A percentile compares a stretch with the other conserved stretches of the same genome.
Conservation (phyloP, 2,329 filamentous ascomycete species). For the Scytalidium sp. region DNA sequence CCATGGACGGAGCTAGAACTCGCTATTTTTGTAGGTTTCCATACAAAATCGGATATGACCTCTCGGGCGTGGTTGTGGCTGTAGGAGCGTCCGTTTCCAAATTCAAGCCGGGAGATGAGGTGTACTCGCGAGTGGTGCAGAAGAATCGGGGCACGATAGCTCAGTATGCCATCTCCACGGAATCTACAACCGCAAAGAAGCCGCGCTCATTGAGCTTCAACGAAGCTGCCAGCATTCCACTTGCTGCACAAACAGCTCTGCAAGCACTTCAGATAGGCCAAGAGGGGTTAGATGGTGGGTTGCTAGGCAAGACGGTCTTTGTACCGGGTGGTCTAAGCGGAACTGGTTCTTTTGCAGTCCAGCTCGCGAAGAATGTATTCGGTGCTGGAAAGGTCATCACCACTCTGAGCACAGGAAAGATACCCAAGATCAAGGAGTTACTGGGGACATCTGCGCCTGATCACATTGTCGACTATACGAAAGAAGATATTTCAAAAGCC, state of each 20-base stretch:
- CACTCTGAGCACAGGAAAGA: constrained; percentile 50
- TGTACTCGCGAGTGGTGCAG: constrained; percentile 30
- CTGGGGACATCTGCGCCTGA: constrained; percentile 39
- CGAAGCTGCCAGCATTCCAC: constrained; percentile 38
- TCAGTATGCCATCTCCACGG: constrained; percentile 21
- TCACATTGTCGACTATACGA: constrained; percentile 50
- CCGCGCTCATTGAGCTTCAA: constrained; percentile 34
- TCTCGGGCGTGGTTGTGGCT: constrained; percentile 15
- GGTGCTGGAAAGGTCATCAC: constrained; percentile 44
- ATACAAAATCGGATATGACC: constrained; percentile 4
- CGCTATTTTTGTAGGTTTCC: constrained; percentile 2
- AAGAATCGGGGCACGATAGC: constrained; percentile 27
- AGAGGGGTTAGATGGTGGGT: constrained; percentile 25
- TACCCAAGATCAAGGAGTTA: constrained; percentile 39
- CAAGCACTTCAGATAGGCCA: constrained; percentile 33
- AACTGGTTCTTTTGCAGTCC: constrained; percentile 42
- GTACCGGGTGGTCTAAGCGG: constrained; percentile 48
- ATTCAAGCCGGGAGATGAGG: constrained; percentile 23
- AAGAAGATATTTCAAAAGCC: constrained; percentile 31
- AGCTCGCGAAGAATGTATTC: constrained; percentile 49
- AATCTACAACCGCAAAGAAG: constrained; percentile 33
- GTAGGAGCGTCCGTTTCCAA: constrained; percentile 21
- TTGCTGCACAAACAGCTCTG: constrained; percentile 36
- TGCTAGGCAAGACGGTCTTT: constrained; percentile 32
- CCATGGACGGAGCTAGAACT: not conserved